Evolutionary conservation across 352 stramenopile species (phyloP), one percentile per base, ranked within the genome.

Genomic region (Halophytophthora polymorphica): DNA sequence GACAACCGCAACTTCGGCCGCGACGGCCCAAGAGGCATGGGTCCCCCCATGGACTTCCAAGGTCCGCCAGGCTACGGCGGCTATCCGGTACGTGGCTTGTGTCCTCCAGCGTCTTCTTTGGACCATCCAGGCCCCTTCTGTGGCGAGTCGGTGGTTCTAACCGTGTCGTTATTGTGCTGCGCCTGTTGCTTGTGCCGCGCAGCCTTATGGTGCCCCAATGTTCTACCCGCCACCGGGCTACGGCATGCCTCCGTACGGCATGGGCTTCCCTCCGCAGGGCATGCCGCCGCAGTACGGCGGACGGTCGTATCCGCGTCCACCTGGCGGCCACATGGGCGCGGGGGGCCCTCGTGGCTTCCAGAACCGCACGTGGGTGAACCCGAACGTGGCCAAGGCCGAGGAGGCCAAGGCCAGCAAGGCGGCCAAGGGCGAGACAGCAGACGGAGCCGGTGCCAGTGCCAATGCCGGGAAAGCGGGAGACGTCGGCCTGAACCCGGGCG

Each of bases 291-390:
- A 63, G 44, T 76, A 52, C 46, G 71, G 50, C 57, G 70, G 44
- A 10, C 58, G 58, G 13, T 52, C 54, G n/a, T 66, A 63, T 41
- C 64, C 64, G 46, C 54, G 49, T 44, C 46, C 54, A n/a, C 49
- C 53, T 21, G 56, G 21, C 50, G 46, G 37, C 43, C 35, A 36
- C 41, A 58, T 21, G 39, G 58, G 33, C 38, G 60, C 53, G 29
- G 60, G 73, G 21, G 73, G 63, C 18, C 63, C 76, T 22, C 77
- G 75, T 37, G 72, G 71, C 51, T 94, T 89, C 58, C 77, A 87
- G 57, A 92, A 94, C 50, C 70, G 73, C 39, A 92, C 73, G 50
- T 94, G 83, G 83, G 79, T 94, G 8, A 94, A 94, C 61, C 83
- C 83, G 7, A 89, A 87, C 37, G 73, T 76, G 22, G 72, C 63